Evolutionary conservation across 208 protist genomes (phyloP), one percentile per base, ranked within the genome.

Genomic region (Trypanosoma brucei): DNA sequence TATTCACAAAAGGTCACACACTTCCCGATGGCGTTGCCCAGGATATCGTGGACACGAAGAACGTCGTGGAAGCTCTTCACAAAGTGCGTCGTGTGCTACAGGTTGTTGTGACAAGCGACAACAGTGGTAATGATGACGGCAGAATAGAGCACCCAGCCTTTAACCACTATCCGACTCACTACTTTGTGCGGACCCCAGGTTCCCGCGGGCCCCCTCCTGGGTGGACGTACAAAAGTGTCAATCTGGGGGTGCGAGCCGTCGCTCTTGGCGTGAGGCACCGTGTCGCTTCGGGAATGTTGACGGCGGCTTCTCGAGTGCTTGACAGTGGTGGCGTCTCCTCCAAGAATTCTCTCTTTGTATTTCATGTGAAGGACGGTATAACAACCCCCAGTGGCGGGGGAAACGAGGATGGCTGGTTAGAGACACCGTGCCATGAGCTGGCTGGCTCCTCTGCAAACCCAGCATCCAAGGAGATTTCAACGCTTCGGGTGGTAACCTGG

Each of bases 151-250:
- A 89, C 69, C 76, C 80, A 3, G 82, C 79, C 7, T 51, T 83
- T 9, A 39, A 69, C 1, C 75, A 86, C 50, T 57, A 68, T n/a
- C 86, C 86, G 14, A 76, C 83, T 1, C 81, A 89, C 74, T 67
- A 83, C 40, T 86, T 82, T 57, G 65, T 80, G 37, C 80, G 81
- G 40, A 68, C 68, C 11, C 55, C 62, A n/a, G 79, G 72, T 34
- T 71, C 65, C 9, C 63, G 50, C 14, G 85, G 85, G 14, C 82
- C 85, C 3, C 85, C 85, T 42, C 55, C 66, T 4, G 80, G 81
- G 9, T 93, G 79, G 80, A 33, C 40, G 1, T 90, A 93, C 71
- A 60, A 81, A 61, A 76, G 78, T 67, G 61, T 90, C 8, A 78
- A 88, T 60, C 65, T 93, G 22, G 86, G 86, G 51, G 46, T 84